Conservation (phyloP, 2,329 filamentous ascomycete species). For the Sporothrix inflata region DNA sequence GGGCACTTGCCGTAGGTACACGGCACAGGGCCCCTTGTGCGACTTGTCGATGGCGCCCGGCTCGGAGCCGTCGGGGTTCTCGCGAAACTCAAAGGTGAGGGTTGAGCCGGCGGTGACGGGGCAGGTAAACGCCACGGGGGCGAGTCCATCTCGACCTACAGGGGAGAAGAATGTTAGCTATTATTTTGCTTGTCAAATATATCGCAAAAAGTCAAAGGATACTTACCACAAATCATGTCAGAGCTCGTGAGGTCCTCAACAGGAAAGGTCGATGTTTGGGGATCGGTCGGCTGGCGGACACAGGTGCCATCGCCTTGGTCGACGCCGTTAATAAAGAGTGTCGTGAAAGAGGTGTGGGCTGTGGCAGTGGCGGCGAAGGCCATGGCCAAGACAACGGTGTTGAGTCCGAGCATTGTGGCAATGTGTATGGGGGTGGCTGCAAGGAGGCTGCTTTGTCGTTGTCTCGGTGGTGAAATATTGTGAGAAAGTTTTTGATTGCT, state of each 20-base stretch:
- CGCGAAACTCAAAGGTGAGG: conserved; percentile 69
- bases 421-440: neutral
- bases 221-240: conserved; percentile 73
- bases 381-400: conserved; percentile 43
- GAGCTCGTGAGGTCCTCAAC: conserved; percentile 59
- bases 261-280: conserved; percentile 58
- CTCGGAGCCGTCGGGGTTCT: conserved; percentile 58
- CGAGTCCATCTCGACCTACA: conserved; percentile 49
- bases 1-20: conserved; percentile 72
- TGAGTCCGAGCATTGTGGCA: conserved; percentile 40
- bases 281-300: conserved; percentile 65
- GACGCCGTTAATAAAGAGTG: conserved; percentile 62
- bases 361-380: conserved; percentile 43
- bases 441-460: neutral
- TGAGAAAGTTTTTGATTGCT: neutral
- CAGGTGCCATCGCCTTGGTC: conserved; percentile 73
- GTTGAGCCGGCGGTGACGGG: conserved; percentile 55
- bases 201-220: neutral
- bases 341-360: conserved; percentile 67
- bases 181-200: conserved; percentile 14
- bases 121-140: conserved; percentile 53
- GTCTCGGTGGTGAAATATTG: neutral
- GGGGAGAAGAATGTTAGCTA: neutral
- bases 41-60: conserved; percentile 61
- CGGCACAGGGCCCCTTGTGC: conserved; percentile 70